Evolutionary conservation across 768 basidiomycete genomes (phyloP), one percentile per base, ranked within the genome.

Genomic region (Calocera cornea): DNA sequence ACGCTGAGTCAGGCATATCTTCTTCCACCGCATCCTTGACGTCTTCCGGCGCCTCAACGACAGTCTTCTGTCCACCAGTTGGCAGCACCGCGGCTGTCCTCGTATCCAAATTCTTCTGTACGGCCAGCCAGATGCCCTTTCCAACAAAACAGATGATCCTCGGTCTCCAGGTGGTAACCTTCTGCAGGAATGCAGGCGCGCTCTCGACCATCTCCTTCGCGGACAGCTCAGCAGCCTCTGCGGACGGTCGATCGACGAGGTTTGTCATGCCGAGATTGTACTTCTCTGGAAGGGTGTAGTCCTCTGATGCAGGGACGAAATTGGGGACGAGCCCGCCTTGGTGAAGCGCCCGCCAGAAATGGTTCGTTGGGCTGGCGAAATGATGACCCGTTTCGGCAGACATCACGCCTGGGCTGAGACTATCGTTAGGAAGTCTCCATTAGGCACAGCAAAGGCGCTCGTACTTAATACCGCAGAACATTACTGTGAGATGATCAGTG

Each of bases 391-490:
- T 79, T 67, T 80, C 79, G 0, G 88, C 86, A 0, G 90, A 91
- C 73, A 78, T 81, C 69, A 81, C 75, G 1, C 89, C 90, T 1
- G 88, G 88, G 72, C 87, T 90, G 60, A 5, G 14, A 36, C 34
- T 22, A 31, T 16, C 11, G 3, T 29, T 27, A 64, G n/a, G 64
- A 44, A 47, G 40, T 41, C 2, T 65, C 65, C 14, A n/a, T n/a
- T 38, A 31, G 34, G 38, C n/a, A n/a, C 29, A 17, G 7, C n/a
- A 12, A 19, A 5, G 31, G 31, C 19, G 17, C 69, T 80, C 75
- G 66, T 69, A 90, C 90, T 92, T 94, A 64, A 93, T 90, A 7
- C 92, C 91, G 72, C 89, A 92, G 70, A 93, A 91, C 14, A 92
- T 70, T 27, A 92, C 90, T 92, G 36, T 14, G 36, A 38, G 36